These are phyloP conservation scores for Taiozyma sp. DNA, from an alignment of 1,139 yeast species.

Conservation along the genomic window DNA sequence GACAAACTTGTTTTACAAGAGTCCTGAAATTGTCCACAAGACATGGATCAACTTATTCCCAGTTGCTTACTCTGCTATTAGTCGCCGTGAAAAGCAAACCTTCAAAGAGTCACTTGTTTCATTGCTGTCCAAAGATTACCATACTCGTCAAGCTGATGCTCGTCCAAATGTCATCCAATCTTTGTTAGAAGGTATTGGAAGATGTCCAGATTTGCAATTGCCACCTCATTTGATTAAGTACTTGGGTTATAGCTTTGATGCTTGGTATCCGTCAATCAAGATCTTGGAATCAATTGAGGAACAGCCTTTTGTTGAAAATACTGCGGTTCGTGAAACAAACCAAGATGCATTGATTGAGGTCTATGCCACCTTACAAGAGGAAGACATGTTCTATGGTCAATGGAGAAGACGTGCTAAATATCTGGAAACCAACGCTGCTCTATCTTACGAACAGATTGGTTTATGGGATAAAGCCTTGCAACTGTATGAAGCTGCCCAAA, in stretches of 20 bases:
- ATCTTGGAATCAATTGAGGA: constrained; percentile 73
- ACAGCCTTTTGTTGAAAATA: constrained; percentile 59
- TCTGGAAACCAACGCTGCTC: constrained; percentile 85
- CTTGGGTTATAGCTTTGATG: constrained; percentile 78
- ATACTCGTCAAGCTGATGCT: constrained; percentile 78
- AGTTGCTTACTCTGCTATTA: constrained; percentile 64
- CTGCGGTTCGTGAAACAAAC: constrained; percentile 77
- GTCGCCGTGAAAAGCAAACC: constrained; percentile 77
- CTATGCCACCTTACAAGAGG: constrained; percentile 85
- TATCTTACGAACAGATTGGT: constrained; percentile 93
- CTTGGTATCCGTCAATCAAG: constrained; percentile 88
- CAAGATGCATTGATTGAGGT: constrained; percentile 89
- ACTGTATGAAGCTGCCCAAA: constrained; percentile 94
- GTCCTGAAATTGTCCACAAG: constrained; percentile 72
- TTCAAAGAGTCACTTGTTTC: constrained; percentile 76
- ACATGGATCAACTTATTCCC: constrained; percentile 88
- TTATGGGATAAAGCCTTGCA: constrained; percentile 94
- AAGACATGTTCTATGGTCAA: constrained; percentile 94
- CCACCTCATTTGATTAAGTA: constrained; percentile 95
- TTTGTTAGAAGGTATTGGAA: constrained; percentile 72
- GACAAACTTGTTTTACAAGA: constrained; percentile 76
- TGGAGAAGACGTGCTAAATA: constrained; percentile 97
- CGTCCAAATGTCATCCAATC: constrained; percentile 88
- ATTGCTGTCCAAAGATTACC: constrained; percentile 84
- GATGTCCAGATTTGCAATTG: constrained; percentile 66